Evolutionary conservation across 1,139 yeast genomes (phyloP), one percentile per base, ranked within the genome.

Genomic region (Candida dubliniensis): DNA sequence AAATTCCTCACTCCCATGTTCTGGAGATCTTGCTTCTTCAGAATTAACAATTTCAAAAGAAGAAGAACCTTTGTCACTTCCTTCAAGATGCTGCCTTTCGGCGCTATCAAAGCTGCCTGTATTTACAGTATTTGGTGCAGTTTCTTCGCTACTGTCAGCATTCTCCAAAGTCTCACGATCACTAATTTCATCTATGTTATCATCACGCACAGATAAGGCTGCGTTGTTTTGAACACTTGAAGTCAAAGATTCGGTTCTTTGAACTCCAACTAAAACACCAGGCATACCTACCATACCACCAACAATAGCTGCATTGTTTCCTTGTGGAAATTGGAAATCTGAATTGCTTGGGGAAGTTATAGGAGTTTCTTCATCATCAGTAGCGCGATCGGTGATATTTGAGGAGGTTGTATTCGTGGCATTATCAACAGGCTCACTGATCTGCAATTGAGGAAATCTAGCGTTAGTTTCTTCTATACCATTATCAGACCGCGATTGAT

Each of bases 191-290:
- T 79, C 79, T 41, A 74, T 67, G 48, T 74, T 73, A 55, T 86
- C 95, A 49, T 86, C 93, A 47, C 95, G 81, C 8, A 87, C 96
- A 23, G 96, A 87, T 63, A 83, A 79, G 0, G 97, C 91, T 2
- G 97, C 90, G 60, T 91, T 90, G 64, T 90, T 90, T 56, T 87
- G 95, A 14, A 90, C 95, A 44, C 96, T 87, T 0, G 96, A 89
- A 0, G 96, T 86, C 42, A 87, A 79, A 0, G 96, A 87, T 50
- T 84, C 90, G 2, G 95, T 87, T 52, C 79, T 63, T 55, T 71
- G 77, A 7, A 74, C 76, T 2, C 77, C 77, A 23, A 69, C 71
- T 41, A 71, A 61, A 2, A 67, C 77, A 8, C 77, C 76, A 1
- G 79, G 78, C 73, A 74, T 69, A 1, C 76, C 77, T 4, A 68